Evolutionary conservation across 371 early-diverging fungal genomes (phyloP), one percentile per base, ranked within the genome.

Genomic region (Vittaforma corneae): DNA sequence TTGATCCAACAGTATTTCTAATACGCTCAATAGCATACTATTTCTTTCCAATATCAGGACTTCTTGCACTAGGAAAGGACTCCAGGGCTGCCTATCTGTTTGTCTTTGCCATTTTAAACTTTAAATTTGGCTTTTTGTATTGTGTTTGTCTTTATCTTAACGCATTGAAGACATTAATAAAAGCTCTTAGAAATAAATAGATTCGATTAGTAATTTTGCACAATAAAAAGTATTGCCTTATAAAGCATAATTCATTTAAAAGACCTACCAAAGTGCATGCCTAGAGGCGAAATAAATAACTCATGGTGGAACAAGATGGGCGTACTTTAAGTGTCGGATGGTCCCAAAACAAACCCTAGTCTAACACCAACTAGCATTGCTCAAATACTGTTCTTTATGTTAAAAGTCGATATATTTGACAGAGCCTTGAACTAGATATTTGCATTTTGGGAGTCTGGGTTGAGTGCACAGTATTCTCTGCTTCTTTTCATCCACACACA

Each of bases 401-500:
- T 47, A 65, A 24, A 70, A 72, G 42, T 71, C 71, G 9, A 65
- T 28, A 65, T 72, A 69, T 64, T 62, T 67, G 29, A 79, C 52
- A 16, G 70, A 64, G 14, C 75, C 72, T 48, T 76, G 73, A 1
- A 79, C 62, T 24, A 76, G 48, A 62, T 62, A 74, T 11, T 35
- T 63, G 1, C 47, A 35, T 29, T 66, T 70, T 6, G 77, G 76
- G 22, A 65, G 45, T 50, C 70, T 75, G 0, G 74, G 52, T 56
- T 79, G 79, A 1, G 72, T 59, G 46, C 62, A 67, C 1, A 79
- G 29, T 26, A 79, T 64, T 54, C 70, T 75, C 40, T 65, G 50
- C 52, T 37, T 62, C 35, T 70, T 66, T 18, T 55, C 37, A 37
- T 76, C 60, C 29, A 65, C 50, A 50, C 75, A 70, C 32, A 68